Base-by-base conservation (phyloP, 116 monocot species). In the Trichopus zeylanicus region DNA sequence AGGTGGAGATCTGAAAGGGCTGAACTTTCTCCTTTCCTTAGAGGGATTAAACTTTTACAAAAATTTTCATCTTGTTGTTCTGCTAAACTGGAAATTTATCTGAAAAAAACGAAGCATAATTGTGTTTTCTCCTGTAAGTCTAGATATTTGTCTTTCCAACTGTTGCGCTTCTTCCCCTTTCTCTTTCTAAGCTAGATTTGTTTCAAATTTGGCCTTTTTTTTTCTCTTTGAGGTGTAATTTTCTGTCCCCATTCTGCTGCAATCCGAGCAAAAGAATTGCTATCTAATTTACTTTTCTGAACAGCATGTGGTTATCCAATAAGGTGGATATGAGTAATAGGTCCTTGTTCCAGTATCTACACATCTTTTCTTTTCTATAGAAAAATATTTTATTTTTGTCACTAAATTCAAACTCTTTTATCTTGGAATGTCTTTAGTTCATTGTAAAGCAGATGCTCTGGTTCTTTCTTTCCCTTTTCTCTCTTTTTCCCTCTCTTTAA, bases 381-480 rank as follows among this genome's bases (percentile, higher is more conserved):
- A 42, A 42, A n/a, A 42, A 42, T 42, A 16, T 42, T 13, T n/a
- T n/a, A n/a, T n/a, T n/a, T n/a, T n/a, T n/a, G n/a, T n/a, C n/a
- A n/a, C n/a, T n/a, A n/a, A n/a, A n/a, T n/a, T n/a, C n/a, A n/a
- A 42, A 42, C n/a, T n/a, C n/a, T 42, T 42, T 42, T 42, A 42
- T 13, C 42, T 18, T 42, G 42, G 49, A 49, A 49, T 49, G 19
- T 49, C 49, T 49, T 49, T 49, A 49, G 6, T 20, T 20, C 49
- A 49, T 7, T 49, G 49, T 22, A 49, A 49, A 49, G 49, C 8
- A 49, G 49, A 49, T 20, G 21, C 49, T 49, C 22, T 20, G 49
- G 19, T 22, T 53, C 53, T 53, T 28, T 53, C 27, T 53, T 29
- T 27, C 53, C 28, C 53, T 53, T 20, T 51, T 22, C 53, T 53